Evolutionary conservation across 1,284 basidiomycete genomes (phyloP).

Genomic region (Leccinum angustisporum): DNA sequence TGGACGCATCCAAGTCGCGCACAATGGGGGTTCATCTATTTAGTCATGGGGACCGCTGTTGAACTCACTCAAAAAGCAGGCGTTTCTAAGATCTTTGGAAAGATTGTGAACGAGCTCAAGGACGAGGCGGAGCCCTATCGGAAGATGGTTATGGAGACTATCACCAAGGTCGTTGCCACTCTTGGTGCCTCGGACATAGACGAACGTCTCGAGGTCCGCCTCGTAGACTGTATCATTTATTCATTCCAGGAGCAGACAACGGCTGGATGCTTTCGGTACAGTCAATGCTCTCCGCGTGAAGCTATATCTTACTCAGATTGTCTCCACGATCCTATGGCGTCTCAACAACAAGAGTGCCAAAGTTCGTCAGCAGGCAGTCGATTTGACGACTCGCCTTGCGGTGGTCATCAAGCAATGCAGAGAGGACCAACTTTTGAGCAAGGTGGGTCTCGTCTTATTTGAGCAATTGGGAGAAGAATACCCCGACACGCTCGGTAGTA

Average conservation of each 20-base stretch:
- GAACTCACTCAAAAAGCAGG: constrained; percentile 97
- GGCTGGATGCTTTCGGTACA: constrained; percentile 95
- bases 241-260: constrained; percentile 99
- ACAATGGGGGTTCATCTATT: too few relatives aligned
- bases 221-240: constrained; percentile 98
- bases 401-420: constrained; percentile 99
- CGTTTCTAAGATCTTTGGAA: constrained; percentile 92
- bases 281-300: constrained; percentile 98
- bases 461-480: constrained; percentile 99
- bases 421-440: constrained; percentile 93
- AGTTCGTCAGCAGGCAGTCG: constrained; percentile 98
- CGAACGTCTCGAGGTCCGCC: constrained; percentile 89
- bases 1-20: too few relatives aligned
- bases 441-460: constrained; percentile 95
- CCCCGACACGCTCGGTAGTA: constrained; percentile 96
- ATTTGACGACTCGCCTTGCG: constrained; percentile 80
- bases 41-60: constrained; percentile 95
- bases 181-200: constrained; percentile 97
- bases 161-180: constrained; percentile 92
- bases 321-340: constrained; percentile 99
- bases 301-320: constrained; percentile 97
- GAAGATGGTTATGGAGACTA: constrained; percentile 99
- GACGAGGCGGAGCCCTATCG: constrained; percentile 96
- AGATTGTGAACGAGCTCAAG: constrained; percentile 96
- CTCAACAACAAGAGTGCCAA: constrained; percentile 99